Evolutionary conservation across 1,284 basidiomycete genomes (phyloP).

Genomic region (Serendipita sp.): DNA sequence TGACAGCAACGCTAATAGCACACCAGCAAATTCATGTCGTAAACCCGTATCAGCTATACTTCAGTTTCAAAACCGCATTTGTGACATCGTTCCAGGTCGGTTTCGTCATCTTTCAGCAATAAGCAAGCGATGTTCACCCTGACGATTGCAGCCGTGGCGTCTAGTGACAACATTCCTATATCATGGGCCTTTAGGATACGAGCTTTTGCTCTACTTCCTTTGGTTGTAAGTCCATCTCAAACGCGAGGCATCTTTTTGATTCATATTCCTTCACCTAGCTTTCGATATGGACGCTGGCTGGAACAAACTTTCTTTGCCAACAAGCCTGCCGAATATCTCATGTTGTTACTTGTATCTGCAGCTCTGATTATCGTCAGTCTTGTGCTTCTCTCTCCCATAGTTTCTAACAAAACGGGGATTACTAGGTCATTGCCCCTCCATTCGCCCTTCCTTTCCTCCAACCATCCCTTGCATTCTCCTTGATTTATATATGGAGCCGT

Average conservation of each 20-base stretch:
- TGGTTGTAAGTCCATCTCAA: not conserved
- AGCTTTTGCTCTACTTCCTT: constrained; percentile 2
- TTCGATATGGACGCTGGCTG: constrained; percentile 4
- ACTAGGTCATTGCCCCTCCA: not conserved
- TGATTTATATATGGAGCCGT: constrained; percentile 5
- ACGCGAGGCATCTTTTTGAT: not conserved
- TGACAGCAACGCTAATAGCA: not conserved
- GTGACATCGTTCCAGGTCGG: not conserved
- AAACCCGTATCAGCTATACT: constrained; percentile 4
- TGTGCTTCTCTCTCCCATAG: not conserved
- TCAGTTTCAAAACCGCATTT: not conserved
- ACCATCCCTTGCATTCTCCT: constrained; percentile 2
- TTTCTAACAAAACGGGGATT: not conserved
- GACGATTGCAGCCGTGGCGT: not conserved
- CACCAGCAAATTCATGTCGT: constrained; percentile 3
- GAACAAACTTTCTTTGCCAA: constrained; percentile 5
- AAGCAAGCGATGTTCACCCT: not conserved
- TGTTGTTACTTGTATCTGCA: not conserved
- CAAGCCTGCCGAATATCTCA: constrained; percentile 4
- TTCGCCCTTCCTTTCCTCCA: constrained; percentile 1
- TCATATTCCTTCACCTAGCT: not conserved
- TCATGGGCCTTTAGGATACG: constrained; percentile 1
- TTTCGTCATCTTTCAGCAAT: not conserved
- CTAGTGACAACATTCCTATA: constrained; percentile 2
- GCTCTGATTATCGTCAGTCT: not conserved